phyloP scores from a whole-genome alignment of 768 basidiomycete species.

The Lactifluus volemus region DNA sequence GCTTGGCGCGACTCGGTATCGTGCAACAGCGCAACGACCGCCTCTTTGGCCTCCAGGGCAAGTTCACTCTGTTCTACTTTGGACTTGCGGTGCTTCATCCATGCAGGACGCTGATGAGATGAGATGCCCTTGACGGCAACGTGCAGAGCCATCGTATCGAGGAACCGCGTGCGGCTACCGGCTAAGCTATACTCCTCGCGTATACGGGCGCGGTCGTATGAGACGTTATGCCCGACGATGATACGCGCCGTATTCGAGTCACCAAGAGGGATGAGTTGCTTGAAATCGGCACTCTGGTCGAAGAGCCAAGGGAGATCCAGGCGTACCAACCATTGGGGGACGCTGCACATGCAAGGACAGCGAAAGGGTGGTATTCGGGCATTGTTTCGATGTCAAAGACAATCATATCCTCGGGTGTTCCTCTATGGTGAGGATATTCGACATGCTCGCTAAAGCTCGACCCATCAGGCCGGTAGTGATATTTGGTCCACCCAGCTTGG shows the following conservation, averaged over 20 bases:
- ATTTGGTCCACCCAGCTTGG: conserved; percentile 88
- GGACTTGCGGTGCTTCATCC: conserved; percentile 78
- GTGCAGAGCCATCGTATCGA: conserved; percentile 94
- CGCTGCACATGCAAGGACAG: conserved; percentile 85
- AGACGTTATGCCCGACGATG: conserved; percentile 90
- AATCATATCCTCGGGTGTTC: conserved; percentile 61
- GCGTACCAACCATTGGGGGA: conserved; percentile 84
- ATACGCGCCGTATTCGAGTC: conserved; percentile 44
- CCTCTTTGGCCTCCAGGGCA: conserved; percentile 55
- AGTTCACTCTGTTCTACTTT: conserved; percentile 48
- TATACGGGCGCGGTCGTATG: conserved; percentile 83
- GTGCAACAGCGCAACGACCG: conserved; percentile 45
- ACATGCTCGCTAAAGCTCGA: conserved; percentile 69
- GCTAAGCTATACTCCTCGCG: conserved; percentile 71
- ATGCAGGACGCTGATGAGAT: conserved; percentile 87
- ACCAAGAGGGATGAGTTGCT: conserved; percentile 72
- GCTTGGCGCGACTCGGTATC: conserved; percentile 30
- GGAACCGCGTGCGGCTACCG: conserved; percentile 64
- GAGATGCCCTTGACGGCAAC: conserved; percentile 92
- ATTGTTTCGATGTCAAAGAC: conserved; percentile 94
- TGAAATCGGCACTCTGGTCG: conserved; percentile 42
- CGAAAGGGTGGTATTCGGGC: conserved; percentile 69
- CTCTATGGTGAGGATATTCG: conserved; percentile 53
- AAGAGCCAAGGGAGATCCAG: conserved; percentile 93
- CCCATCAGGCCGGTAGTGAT: conserved; percentile 62